Evolutionary conservation across 2,329 filamentous ascomycete species (phyloP), one percentile per base, ranked within the genome.

Genomic region (Hypoxylon sp.): DNA sequence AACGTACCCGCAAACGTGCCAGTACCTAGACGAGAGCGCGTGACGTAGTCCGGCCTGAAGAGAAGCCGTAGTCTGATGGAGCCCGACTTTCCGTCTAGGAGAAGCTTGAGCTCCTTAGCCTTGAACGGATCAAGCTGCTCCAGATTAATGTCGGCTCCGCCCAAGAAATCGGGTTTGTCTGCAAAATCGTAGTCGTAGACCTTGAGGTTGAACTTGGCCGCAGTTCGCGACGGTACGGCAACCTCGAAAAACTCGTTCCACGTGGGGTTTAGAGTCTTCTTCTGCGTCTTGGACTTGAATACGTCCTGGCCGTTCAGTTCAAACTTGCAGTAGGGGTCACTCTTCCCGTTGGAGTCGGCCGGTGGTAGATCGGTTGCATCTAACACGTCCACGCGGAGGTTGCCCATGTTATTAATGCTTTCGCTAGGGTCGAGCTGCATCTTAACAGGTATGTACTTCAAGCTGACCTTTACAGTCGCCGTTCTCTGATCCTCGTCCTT

Each of bases 401-500:
- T 93, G 58, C 95, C 95, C 86, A 97, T 96, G 77, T 99, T 99
- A 84, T 97, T 98, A 81, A 99, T 97, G 70, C 92, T 97, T 77
- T 99, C 95, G 69, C 88, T 92, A 0, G 95, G 90, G 70, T 99
- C 92, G 45, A 99, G 88, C 54, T 87, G 81, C 95, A 99, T 99
- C 78, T 91, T 87, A 59, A 98, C 88, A 0, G 95, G 95, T 20
- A 99, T 87, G 73, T 97, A 99, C 75, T 96, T 96, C 70, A 97
- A 83, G 78, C 90, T 96, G 71, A 99, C 90, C 66, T 89, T 96
- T 72, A 99, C 83, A 70, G 87, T 93, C 78, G 86, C 92, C 21
- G 88, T 76, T 56, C 84, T 83, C 48, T 92, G 93, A 37, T 94
- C 84, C 15, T 90, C 87, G 59, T 91, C 89, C 73, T 88, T 92